phyloP scores from a whole-genome alignment of 2,329 filamentous ascomycete species.

The Colletotrichum destructivum region DNA sequence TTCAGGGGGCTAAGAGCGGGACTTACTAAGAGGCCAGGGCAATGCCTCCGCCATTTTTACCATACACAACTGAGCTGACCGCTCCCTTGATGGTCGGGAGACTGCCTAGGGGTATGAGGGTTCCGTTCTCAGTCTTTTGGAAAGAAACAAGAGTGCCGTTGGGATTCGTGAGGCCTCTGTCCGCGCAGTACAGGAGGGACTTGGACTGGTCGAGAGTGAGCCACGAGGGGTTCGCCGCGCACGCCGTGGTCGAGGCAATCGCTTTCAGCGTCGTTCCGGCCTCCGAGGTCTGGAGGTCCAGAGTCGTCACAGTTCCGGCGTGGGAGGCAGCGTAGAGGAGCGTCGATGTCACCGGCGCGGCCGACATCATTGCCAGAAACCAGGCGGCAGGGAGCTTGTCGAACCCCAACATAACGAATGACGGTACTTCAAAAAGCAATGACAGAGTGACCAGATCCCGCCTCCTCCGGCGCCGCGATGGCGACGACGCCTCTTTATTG shows the following conservation, averaged over 20 bases:
- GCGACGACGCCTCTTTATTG: conserved; percentile 19
- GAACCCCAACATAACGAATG: conserved; percentile 16
- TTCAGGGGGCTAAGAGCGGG: neutral
- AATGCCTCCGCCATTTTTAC: conserved; percentile 41
- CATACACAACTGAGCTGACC: conserved; percentile 41
- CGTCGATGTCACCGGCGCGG: conserved; percentile 50
- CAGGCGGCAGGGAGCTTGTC: conserved; percentile 23
- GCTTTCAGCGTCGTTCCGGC: conserved; percentile 23
- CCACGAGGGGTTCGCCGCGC: conserved; percentile 42
- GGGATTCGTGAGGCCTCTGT: conserved; percentile 31
- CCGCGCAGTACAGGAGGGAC: conserved; percentile 40
- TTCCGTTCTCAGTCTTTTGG: conserved; percentile 31
- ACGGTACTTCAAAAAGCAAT: neutral
- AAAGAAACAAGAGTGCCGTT: conserved; percentile 41
- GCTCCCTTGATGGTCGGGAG: conserved; percentile 40
- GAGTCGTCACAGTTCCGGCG: conserved; percentile 63
- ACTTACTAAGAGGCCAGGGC: conserved; percentile 44
- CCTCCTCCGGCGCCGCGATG: neutral
- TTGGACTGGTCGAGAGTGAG: conserved; percentile 40
- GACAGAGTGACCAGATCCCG: neutral
- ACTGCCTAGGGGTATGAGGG: conserved; percentile 35
- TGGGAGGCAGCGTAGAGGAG: conserved; percentile 66
- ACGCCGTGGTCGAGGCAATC: conserved; percentile 37
- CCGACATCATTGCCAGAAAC: conserved; percentile 39
- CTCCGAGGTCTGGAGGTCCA: conserved; percentile 52